Evolutionary conservation across 768 basidiomycete species (phyloP), one percentile per base, ranked within the genome.

Genomic region (Pleurotus sapidus): DNA sequence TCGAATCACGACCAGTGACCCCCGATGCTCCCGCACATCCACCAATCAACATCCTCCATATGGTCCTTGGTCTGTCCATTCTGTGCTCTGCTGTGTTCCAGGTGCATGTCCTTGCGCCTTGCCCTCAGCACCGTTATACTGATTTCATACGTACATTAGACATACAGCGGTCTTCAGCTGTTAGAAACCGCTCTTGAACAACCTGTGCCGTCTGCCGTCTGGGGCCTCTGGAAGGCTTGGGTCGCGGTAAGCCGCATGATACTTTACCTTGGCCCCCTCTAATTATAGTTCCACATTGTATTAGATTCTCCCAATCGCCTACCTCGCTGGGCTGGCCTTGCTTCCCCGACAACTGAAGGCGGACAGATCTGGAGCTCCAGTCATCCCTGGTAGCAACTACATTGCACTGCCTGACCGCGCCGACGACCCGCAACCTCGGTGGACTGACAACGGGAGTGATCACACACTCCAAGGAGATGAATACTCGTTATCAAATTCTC

Each of bases 11-110:
- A 15, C 66, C 67, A 68, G 37, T 70, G 72, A 49, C 72, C 71
- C 58, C 62, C 68, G 45, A 70, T 65, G 25, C 66, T 63, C 27
- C 57, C 62, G 55, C 68, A 15, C 84, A 82, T 51, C 85, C 82
- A 18, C 77, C 78, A 14, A 72, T 72, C 1, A 87, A 88, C 64
- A 74, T 84, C 59, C 46, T 81, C 6, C 88, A 89, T 61, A 79
- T 83, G 43, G 61, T 70, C 7, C 62, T 84, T 0, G 88, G 87
- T 0, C 59, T 87, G 25, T 62, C 67, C 1, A 72, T 81, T 54
- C 73, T 88, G 54, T 69, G 64, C 3, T 61, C 83, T 3, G 77
- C 85, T 9, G 81, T 83, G 65, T 75, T 74, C 61, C 80, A 84
- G 73, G 83, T 81, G 42, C 7, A 23, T 18, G 23, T 40, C 5